Evolutionary conservation across 2,329 filamentous ascomycete genomes (phyloP).

Genomic region (Talaromyces piceae): DNA sequence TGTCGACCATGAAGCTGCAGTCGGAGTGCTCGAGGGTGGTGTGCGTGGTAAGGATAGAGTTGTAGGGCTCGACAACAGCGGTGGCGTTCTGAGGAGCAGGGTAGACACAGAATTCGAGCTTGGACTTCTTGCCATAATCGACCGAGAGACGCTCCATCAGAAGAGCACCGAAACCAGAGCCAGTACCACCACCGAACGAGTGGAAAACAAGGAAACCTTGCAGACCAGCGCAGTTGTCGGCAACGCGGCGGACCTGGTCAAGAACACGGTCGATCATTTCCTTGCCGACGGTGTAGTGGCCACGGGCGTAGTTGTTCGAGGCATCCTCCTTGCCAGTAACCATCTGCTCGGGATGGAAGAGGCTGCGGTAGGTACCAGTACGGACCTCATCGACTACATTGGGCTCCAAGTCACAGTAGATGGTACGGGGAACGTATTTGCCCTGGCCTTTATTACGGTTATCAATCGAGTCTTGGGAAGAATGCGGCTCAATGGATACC

Average conservation of each 20-base stretch:
- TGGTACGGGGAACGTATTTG: slow-evolving; percentile 97
- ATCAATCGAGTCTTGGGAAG: background rate
- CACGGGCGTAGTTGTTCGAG: slow-evolving; percentile 99
- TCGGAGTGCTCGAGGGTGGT: slow-evolving; percentile 98
- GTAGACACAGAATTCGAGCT: slow-evolving; percentile 99
- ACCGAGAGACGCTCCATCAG: slow-evolving; percentile 98
- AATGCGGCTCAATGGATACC: slow-evolving; percentile 10
- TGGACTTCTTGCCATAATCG: slow-evolving; percentile 99
- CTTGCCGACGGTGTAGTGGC: slow-evolving; percentile 99
- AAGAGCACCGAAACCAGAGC: slow-evolving; percentile 95
- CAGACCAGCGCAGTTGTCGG: slow-evolving; percentile 95
- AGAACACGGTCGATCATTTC: slow-evolving; percentile 97
- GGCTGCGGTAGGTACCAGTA: slow-evolving; percentile 88
- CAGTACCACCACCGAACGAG: slow-evolving; percentile 98
- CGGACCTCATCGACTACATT: slow-evolving; percentile 99
- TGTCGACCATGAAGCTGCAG: slow-evolving; percentile 99
- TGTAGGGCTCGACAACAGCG: slow-evolving; percentile 98
- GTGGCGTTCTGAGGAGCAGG: slow-evolving; percentile 94
- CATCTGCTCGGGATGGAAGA: slow-evolving; percentile 99
- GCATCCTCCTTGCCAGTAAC: slow-evolving; percentile 99
- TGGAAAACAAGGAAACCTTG: slow-evolving; percentile 99
- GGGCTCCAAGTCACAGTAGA: slow-evolving; percentile 99
- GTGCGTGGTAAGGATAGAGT: slow-evolving; percentile 98
- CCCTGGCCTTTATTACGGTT: slow-evolving; percentile 63
- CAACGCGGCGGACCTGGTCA: slow-evolving; percentile 94